Evolutionary conservation across 225 moss, liverwort and hornwort genomes (phyloP), one percentile per base, ranked within the genome.

Genomic region (Sphagnum tenellum): DNA sequence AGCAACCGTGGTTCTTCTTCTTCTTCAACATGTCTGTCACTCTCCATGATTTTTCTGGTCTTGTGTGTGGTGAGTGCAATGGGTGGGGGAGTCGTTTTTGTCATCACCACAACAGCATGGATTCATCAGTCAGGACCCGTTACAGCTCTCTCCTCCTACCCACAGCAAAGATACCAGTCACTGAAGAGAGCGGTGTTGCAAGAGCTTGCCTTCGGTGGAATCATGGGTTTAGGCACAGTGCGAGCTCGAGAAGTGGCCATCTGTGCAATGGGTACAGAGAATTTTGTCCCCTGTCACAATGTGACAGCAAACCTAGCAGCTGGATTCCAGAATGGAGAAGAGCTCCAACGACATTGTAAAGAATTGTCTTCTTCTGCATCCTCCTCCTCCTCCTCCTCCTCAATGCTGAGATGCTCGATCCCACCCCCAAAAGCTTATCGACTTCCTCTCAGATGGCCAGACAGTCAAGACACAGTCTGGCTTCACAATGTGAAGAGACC

Each of bases 211-310:
- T 69, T 70, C 44, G 81, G 81, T 52, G 81, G 81, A 55, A 77
- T 81, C 55, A 57, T 81, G 56, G 77, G 81, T 47, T 68, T 66
- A 9, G 81, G 81, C 12, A 67, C 69, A 12, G 2, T 81, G 46
- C 57, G 71, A 63, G 77, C 81, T 3, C 68, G 68, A 59, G 74
- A 71, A 63, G 68, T 81, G 65, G 58, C 56, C 3, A 50, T 61
- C 12, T 81, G 81, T 65, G 71, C 64, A 9, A 49, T 44, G 45
- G 81, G 74, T 2, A 74, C 67, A 68, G 77, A 74, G 48, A 73
- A 81, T 57, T 77, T 69, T 47, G 66, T 81, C 63, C 81, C 81
- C 45, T 81, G 81, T 63, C 66, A 81, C 71, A 72, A 75, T 53
- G 59, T 75, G 49, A 72, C 66, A 53, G 77, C 74, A 29, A 71